Base-by-base conservation (phyloP, 164 flowering plant genomes). In the Vitis amurensis region DNA sequence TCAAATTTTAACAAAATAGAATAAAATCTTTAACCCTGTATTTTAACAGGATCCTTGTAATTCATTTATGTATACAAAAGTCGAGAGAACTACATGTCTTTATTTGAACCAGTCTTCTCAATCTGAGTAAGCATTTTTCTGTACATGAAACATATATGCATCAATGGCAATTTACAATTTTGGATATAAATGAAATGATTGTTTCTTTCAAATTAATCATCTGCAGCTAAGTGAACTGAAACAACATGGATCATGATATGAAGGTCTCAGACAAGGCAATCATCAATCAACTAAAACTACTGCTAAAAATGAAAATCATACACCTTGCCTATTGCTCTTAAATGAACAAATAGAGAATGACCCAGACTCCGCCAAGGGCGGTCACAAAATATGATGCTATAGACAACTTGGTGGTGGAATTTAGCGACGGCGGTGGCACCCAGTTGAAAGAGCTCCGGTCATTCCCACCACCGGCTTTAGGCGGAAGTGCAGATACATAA, bases 331-430 rank as follows among this genome's bases (percentile, higher is more conserved):
- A 53, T 3, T 9, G 13, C 19, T 50, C 53, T 61, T 77, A 73
- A 66, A 77, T 69, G 55, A 74, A 66, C 55, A 80, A 30, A 69
- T 53, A 77, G n/a, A 74, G 70, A 70, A 74, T 62, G 73, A 10
- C 75, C 72, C 76, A 8, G 14, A 76, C 66, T 5, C 70, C 74
- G 12, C 63, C 76, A 37, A 79, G 64, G 13, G 78, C 77, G 75
- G 81, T 75, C 70, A 73, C 61, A 55, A 77, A 68, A 64, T 55
- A 80, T 29, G 83, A 74, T 11, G 71, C 63, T 67, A 77, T 67
- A 13, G 73, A 56, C 4, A 78, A 74, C 71, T 55, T 69, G 37
- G 55, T 59, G 7, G 73, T 66, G 6, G 86, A 84, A 73, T 71
- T 80, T 23, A 77, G 31, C 8, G 71, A 59, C 1, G 74, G 69